A percentile compares a stretch with the other conserved stretches of the same genome.
These are phyloP conservation scores for Malus orientalis DNA, from an alignment of 306 rosid species.

Conservation along the genomic window DNA sequence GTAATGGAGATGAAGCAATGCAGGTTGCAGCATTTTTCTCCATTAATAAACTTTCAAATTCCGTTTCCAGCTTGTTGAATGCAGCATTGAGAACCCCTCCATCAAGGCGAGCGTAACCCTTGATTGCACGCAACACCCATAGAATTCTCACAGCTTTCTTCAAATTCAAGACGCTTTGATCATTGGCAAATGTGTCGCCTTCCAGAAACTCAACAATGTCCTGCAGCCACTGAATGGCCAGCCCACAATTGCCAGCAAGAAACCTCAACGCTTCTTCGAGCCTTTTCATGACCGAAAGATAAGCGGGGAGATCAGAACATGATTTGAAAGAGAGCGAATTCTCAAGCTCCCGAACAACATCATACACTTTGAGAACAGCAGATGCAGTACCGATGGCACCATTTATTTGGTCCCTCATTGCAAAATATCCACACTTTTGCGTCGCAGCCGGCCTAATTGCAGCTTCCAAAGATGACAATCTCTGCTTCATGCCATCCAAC, in stretches of 20 bases:
- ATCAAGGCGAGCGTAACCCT: slow-evolving; percentile 24
- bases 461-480: slow-evolving; percentile 42
- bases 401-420: slow-evolving; percentile 36
- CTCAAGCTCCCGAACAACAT: slow-evolving; percentile 50
- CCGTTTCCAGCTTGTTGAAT: slow-evolving; percentile 54
- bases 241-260: slow-evolving; percentile 55
- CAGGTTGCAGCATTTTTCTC: slow-evolving; percentile 30
- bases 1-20: slow-evolving; percentile 15
- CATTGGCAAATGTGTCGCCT: slow-evolving; percentile 27
- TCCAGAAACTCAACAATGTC: slow-evolving; percentile 37
- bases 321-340: slow-evolving; percentile 32
- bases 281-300: slow-evolving; percentile 38
- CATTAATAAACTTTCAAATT: slow-evolving; percentile 44
- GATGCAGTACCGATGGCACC: slow-evolving; percentile 58
- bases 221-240: slow-evolving; percentile 60
- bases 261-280: slow-evolving; percentile 69
- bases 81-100: slow-evolving; percentile 75
- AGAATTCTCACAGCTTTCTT: slow-evolving; percentile 44
- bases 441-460: slow-evolving; percentile 18
- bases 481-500: slow-evolving; percentile 35
- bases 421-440: slow-evolving; percentile 17
- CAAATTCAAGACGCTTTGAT: slow-evolving; percentile 29
- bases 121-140: slow-evolving; percentile 38
- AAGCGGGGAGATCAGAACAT: slow-evolving; percentile 39
- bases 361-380: slow-evolving; percentile 47